Conservation (phyloP, 164 flowering plant genomes). For the Tetrastigma voinierianum region DNA sequence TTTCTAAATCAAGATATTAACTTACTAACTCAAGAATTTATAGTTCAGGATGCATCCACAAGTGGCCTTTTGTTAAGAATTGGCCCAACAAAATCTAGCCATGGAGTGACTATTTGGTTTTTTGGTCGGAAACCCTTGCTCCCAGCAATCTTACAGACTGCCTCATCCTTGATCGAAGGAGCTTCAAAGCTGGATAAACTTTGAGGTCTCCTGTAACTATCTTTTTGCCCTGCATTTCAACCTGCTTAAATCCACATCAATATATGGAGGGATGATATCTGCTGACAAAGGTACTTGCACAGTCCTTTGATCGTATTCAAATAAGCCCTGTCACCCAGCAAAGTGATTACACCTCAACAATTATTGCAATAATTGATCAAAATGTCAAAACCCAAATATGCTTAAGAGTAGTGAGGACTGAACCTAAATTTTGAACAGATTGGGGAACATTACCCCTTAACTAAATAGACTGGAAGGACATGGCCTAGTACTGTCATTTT, state of each 20-base stretch:
- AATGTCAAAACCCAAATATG: too few relatives aligned
- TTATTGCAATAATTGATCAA: background rate
- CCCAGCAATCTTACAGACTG: conserved; percentile 76
- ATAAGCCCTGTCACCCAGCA: conserved; percentile 52
- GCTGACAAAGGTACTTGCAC: conserved; percentile 85
- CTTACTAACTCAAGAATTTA: too few relatives aligned
- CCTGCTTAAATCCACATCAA: conserved; percentile 94
- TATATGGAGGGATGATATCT: conserved; percentile 86
- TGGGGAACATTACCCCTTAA: too few relatives aligned
- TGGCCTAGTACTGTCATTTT: too few relatives aligned
- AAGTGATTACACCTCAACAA: background rate
- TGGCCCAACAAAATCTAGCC: background rate
- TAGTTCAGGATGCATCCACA: background rate
- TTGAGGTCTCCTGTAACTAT: conserved; percentile 71
- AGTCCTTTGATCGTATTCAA: conserved; percentile 79
- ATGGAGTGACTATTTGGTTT: conserved; percentile 39
- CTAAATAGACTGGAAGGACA: too few relatives aligned
- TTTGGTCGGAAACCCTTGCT: conserved; percentile 58
- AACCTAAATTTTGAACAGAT: too few relatives aligned
- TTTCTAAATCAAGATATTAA: too few relatives aligned
- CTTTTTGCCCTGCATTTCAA: conserved; percentile 86
- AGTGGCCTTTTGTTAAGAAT: too few relatives aligned
- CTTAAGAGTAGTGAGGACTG: too few relatives aligned
- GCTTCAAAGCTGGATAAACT: conserved; percentile 85
- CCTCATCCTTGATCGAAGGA: conserved; percentile 47